Conservation (phyloP, 2,329 filamentous ascomycete genomes). For the Rugonectria rugulosa region DNA sequence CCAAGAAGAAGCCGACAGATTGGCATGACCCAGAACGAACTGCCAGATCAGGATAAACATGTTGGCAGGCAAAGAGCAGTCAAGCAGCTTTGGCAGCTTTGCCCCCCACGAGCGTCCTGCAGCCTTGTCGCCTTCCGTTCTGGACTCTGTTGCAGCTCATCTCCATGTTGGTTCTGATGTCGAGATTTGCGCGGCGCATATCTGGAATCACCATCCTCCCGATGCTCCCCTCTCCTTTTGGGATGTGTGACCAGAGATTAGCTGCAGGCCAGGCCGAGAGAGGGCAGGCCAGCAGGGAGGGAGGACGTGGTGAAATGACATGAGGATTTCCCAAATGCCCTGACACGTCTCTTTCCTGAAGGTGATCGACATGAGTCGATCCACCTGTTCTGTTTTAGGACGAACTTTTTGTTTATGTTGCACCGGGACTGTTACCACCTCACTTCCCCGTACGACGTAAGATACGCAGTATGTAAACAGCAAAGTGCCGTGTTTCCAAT, state of each 20-base stretch:
- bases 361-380: constrained; percentile 8
- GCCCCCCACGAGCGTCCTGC: constrained; percentile 9
- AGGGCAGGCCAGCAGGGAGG: background rate
- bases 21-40: no score
- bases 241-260: background rate
- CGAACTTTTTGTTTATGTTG: background rate
- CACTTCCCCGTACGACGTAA: background rate
- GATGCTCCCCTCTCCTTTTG: no score
- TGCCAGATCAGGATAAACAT: no score
- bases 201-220: no score
- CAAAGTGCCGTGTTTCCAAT: background rate
- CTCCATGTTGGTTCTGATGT: background rate
- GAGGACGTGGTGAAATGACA: background rate
- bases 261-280: background rate
- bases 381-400: constrained; percentile 12
- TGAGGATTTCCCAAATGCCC: background rate
- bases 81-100: background rate
- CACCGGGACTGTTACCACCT: background rate
- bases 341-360: background rate
- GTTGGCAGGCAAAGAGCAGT: constrained; percentile 2
- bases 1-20: no score
- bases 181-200: no score
- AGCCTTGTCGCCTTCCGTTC: background rate
- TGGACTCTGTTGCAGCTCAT: background rate
- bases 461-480: no score